Conservation (phyloP, 2,329 filamentous ascomycete genomes). For the Colletotrichum orbiculare region DNA sequence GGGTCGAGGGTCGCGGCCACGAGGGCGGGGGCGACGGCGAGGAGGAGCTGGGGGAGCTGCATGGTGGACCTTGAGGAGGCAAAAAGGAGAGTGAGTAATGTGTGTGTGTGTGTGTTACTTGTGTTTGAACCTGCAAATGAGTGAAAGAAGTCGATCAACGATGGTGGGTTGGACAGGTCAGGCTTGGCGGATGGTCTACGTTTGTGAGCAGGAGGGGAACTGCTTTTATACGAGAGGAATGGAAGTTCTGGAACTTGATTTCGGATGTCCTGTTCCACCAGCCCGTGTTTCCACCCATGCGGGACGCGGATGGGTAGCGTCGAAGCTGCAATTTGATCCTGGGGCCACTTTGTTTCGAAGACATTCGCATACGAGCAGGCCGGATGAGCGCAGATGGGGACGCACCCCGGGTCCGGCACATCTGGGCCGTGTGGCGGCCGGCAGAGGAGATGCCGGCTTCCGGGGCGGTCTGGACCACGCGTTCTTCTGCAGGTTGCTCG, state of each 20-base stretch:
- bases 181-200: no score
- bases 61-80: not conserved
- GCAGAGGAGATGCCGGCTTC: not conserved
- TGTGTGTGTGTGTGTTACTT: not conserved
- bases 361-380: slow-evolving; percentile 16
- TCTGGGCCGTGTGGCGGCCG: slow-evolving; percentile 8
- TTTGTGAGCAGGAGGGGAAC: no score
- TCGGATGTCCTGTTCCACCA: no score
- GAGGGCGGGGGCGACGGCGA: slow-evolving; percentile 27
- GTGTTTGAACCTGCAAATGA: not conserved
- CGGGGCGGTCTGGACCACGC: slow-evolving; percentile 14
- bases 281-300: not conserved
- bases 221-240: no score
- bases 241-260: no score
- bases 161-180: not conserved
- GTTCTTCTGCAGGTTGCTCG: not conserved
- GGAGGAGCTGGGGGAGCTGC: slow-evolving; percentile 16
- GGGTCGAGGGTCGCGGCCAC: slow-evolving; percentile 32
- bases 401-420: slow-evolving; percentile 4
- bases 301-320: slow-evolving; percentile 5
- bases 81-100: no score
- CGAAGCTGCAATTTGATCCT: slow-evolving; percentile 19
- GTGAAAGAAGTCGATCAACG: not conserved
- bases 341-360: slow-evolving; percentile 31
- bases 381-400: not conserved